Evolutionary conservation across 768 basidiomycete genomes (phyloP), one percentile per base, ranked within the genome.

Genomic region (Russula brevipes): DNA sequence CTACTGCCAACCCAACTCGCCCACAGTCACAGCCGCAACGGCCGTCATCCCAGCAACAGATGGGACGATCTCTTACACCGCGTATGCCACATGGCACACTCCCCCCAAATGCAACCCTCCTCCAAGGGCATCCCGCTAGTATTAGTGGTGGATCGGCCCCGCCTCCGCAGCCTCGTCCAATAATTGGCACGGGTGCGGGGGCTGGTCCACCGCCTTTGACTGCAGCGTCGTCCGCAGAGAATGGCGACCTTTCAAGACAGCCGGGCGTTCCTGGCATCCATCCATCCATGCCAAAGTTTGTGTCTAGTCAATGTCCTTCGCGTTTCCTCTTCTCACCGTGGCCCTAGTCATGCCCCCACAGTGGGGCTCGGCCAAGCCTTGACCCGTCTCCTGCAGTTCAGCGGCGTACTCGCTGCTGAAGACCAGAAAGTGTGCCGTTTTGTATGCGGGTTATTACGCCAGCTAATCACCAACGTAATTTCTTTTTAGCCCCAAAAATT

Each of bases 331-430:
- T 49, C 51, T 55, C 14, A 63, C 16, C 19, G 17, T 12, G 44
- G 7, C 9, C 24, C n/a, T 47, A 53, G 49, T 39, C 64, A 61
- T 35, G 50, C 49, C 11, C 58, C 60, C 3, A 12, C 54, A 17
- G 53, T 86, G 55, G 82, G 83, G 14, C 72, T 76, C 24, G 88
- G 89, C 17, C 86, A 88, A 73, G 87, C 85, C 7, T 73, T 89
- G 19, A 73, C 79, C 46, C 81, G 86, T 30, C 71, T 93, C 59
- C 72, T 90, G 30, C 84, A 87, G 62, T 88, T 93, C 68, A 90
- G 89, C 66, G 84, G 82, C 10, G 73, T 81, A 35, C 77, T 92
- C 5, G 79, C 85, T 1, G 76, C 71, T 38, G 86, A 88, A 66
- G 78, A 76, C 58, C 73, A 76, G 65, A 75, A 72, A 61, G 80